phyloP scores from a whole-genome alignment of 331 rosid species.

The Rosa hybrid region DNA sequence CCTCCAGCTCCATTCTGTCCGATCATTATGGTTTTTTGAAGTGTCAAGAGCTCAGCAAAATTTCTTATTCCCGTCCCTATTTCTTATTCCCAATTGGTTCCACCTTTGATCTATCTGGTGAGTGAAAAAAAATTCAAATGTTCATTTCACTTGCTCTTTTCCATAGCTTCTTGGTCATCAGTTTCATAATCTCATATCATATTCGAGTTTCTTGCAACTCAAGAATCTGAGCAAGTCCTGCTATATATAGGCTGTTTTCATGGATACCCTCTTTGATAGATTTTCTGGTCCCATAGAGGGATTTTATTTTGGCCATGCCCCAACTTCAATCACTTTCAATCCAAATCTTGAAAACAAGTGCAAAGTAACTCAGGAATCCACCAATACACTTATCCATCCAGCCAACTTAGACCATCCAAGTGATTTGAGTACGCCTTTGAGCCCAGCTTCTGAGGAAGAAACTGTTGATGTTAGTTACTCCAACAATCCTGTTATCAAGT shows the following conservation, averaged over 20 bases:
- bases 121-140: too few species aligned
- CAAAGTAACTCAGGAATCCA: background rate
- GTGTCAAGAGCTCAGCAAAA: too few species aligned
- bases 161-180: background rate
- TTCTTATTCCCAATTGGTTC: background rate
- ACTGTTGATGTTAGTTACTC: background rate
- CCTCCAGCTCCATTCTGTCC: background rate
- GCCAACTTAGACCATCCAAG: background rate
- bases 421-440: constrained; percentile 35
- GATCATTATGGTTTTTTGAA: too few species aligned
- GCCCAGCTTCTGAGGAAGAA: constrained; percentile 39
- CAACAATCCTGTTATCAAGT: constrained; percentile 43
- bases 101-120: background rate
- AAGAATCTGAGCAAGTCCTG: background rate
- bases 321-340: background rate
- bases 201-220: background rate
- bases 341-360: background rate
- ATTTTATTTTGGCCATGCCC: background rate
- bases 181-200: background rate
- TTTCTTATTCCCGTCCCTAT: background rate
- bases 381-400: constrained; percentile 4
- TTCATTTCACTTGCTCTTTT: background rate
- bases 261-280: constrained; percentile 15
- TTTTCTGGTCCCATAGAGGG: background rate
- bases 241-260: background rate